Conservation (phyloP, 2,329 filamentous ascomycete genomes). For the Epichloe gansuensis region DNA sequence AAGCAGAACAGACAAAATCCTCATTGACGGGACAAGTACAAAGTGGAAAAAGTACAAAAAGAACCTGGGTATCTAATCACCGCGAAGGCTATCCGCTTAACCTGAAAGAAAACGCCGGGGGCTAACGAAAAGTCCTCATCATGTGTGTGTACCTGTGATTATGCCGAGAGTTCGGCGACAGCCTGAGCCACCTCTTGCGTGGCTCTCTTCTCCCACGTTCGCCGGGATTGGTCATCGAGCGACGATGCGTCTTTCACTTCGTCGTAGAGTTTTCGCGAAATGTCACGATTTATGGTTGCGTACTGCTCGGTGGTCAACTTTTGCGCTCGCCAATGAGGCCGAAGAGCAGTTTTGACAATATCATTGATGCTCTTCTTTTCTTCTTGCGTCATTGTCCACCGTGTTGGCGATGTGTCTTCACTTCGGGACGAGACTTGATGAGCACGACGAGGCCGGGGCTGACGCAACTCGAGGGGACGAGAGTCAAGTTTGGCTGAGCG, state of each 20-base stretch:
- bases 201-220: slow-evolving; percentile 64
- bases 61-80: slow-evolving; percentile 19
- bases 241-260: slow-evolving; percentile 40
- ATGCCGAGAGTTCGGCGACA: slow-evolving; percentile 43
- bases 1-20: slow-evolving; percentile 2
- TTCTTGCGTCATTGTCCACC: slow-evolving; percentile 55
- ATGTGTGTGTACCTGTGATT: slow-evolving; percentile 17
- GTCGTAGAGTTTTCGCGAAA: slow-evolving; percentile 80
- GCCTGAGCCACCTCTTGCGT: slow-evolving; percentile 67
- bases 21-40: slow-evolving; percentile 11
- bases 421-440: slow-evolving; percentile 32
- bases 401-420: slow-evolving; percentile 55
- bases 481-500: slow-evolving; percentile 14
- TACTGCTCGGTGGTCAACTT: slow-evolving; percentile 81
- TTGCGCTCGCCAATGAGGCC: slow-evolving; percentile 69
- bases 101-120: slow-evolving; percentile 18
- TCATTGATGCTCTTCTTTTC: slow-evolving; percentile 81
- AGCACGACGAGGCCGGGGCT: slow-evolving; percentile 37
- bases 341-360: slow-evolving; percentile 72
- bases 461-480: slow-evolving; percentile 34
- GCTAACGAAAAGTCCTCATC: slow-evolving; percentile 14
- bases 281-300: slow-evolving; percentile 77
- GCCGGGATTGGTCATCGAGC: slow-evolving; percentile 53
- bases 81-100: slow-evolving; percentile 5
- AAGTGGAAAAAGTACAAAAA: background rate